Evolutionary conservation across 2,329 filamentous ascomycete species (phyloP).

Genomic region (Sporothrix dimorphospora): DNA sequence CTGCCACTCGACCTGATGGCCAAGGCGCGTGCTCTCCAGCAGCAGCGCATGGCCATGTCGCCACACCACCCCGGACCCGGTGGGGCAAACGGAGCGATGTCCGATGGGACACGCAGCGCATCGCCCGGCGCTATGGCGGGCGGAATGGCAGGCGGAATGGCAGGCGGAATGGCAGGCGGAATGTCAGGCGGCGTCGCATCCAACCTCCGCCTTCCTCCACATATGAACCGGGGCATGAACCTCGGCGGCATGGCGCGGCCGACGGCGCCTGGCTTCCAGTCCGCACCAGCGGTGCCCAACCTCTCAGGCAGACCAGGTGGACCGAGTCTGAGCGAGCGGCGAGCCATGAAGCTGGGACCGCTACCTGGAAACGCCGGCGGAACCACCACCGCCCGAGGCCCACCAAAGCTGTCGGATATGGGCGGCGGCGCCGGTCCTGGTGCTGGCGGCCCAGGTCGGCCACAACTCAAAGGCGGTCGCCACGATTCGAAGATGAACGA

Average conservation of each 20-base stretch:
- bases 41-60: constrained; percentile 40
- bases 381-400: constrained; percentile 38
- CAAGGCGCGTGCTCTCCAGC: constrained; percentile 45
- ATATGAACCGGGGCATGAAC: constrained; percentile 41
- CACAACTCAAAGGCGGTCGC: constrained; percentile 42
- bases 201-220: constrained; percentile 47
- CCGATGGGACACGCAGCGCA: constrained; percentile 36
- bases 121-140: constrained; percentile 39
- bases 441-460: constrained; percentile 33
- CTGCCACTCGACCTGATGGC: constrained; percentile 48
- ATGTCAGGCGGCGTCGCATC: constrained; percentile 48
- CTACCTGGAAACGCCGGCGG: constrained; percentile 48
- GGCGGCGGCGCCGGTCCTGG: constrained; percentile 31
- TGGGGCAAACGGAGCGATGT: constrained; percentile 38
- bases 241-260: constrained; percentile 44
- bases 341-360: constrained; percentile 62
- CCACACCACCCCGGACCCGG: constrained; percentile 33
- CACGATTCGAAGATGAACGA: constrained; percentile 59
- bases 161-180: too few species aligned
- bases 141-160: constrained; percentile 36
- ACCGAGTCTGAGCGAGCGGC: constrained; percentile 67
- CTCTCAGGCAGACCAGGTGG: constrained; percentile 42
- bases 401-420: constrained; percentile 52
- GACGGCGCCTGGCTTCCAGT: constrained; percentile 54
- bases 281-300: constrained; percentile 54